Base-by-base conservation (phyloP, 768 basidiomycete species). In the Agaricus subrufescens region DNA sequence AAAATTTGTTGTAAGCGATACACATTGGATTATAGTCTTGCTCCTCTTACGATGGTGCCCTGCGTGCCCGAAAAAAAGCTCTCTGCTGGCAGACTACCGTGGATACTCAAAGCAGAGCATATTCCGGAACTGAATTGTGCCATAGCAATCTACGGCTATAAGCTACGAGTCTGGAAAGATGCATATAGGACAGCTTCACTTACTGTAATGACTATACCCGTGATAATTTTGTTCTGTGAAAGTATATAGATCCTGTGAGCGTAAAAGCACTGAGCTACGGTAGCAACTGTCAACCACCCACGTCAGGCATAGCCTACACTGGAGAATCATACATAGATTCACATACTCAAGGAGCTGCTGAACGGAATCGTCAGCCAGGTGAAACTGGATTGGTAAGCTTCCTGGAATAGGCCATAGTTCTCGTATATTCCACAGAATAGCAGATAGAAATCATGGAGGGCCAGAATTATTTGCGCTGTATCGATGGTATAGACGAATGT, bases 311-410 rank as follows among this genome's bases (percentile, higher is more conserved):
- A 27, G 14, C 19, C 19, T 1, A 8, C 26, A 7, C 2, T 26
- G 4, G 14, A 30, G 50, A 19, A 39, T 3, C 29, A n/a, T 29
- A 11, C 19, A 15, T 3, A 15, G 25, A 8, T 47, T 4, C 23
- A 11, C 38, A 39, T 42, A 51, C 50, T 26, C 4, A 40, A 25
- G 19, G 52, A 8, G 10, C 45, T 46, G 15, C 43, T 37, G 8
- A 38, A 31, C 15, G 52, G 52, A 15, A 54, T 46, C 12, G 52
- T 46, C 12, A 54, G 39, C 52, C 52, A 54, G 44, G 27, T 47
- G 38, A 54, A 54, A 27, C 45, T 46, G 38, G 38, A 50, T 3
- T 15, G 14, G 46, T 4, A 5, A 5, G 31, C 31, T 31, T 31
- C 31, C 30, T 14, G 23, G 12, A 10, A 11, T 7, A 27, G 23